phyloP scores from a whole-genome alignment of 495 filamentous ascomycete species.

The Thermothielavioides terrestris region DNA sequence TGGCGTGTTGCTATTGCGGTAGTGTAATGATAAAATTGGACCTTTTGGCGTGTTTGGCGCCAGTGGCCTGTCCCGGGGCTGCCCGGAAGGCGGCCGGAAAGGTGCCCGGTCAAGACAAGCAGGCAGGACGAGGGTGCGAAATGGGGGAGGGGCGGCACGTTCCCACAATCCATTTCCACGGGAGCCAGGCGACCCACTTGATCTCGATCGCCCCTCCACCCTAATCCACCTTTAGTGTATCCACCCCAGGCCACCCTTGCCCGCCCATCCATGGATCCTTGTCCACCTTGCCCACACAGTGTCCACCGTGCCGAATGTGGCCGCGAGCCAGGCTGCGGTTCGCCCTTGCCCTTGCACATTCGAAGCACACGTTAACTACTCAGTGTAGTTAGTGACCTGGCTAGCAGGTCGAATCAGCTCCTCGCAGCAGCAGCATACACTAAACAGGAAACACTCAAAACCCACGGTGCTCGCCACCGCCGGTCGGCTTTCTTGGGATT shows the following conservation, averaged over 20 bases:
- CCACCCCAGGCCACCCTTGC: no score
- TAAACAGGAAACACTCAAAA: conserved; percentile 19
- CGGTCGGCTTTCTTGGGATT: neutral
- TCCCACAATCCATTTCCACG: conserved; percentile 20
- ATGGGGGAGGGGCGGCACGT: conserved; percentile 10
- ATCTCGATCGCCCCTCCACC: conserved; percentile 18
- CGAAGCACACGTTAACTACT: no score
- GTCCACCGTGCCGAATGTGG: conserved; percentile 4
- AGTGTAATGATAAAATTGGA: no score
- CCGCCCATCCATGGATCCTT: no score
- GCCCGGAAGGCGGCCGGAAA: neutral
- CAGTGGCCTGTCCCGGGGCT: neutral
- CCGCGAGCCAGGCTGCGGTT: conserved; percentile 11
- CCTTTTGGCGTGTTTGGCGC: no score
- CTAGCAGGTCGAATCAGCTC: conserved; percentile 5
- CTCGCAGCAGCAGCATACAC: conserved; percentile 15
- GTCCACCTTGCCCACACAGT: no score
- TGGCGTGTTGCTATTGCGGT: no score
- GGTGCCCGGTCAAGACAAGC: conserved; percentile 10
- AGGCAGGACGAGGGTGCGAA: neutral
- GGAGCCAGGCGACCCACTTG: conserved; percentile 10
- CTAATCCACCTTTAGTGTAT: no score
- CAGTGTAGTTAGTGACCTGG: no score
- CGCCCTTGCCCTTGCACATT: conserved; percentile 1
- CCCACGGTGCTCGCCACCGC: conserved; percentile 9